Base-by-base conservation (phyloP, 2,329 filamentous ascomycete species). In the Microdochium paspali region DNA sequence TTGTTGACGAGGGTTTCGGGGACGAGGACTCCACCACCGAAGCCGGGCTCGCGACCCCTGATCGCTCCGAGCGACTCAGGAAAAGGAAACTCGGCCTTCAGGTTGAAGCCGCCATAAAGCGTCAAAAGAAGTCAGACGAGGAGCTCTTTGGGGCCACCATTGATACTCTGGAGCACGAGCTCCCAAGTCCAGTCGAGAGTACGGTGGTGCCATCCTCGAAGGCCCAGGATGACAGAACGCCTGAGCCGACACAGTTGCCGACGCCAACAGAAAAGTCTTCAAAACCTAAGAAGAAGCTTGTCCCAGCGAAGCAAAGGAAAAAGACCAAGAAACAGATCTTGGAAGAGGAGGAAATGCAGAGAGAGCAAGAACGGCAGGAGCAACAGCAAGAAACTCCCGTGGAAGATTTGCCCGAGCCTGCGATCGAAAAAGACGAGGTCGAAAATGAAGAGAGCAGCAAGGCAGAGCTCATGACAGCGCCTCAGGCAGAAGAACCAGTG, bases 81-180 rank as follows among this genome's bases (percentile, higher is more conserved):
- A 93, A 95, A 63, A 82, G 86, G 53, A 93, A 91, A 64, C 73
- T 88, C 32, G 79, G 85, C 32, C 70, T 82, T 42, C 81, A 84
- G 31, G 77, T 87, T 20, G 79, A 86, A 49, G 77, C 78, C 47
- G 77, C 84, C 44, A 79, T 86, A 45, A 93, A 95, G 64, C 81
- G 87, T 44, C 85, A 84, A 57, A 91, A 90, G 69, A 89, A 88
- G 61, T 74, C 74, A 0, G 87, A 90, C 49, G 87, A 91, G 56
- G 86, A 89, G 56, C 72, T 91, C 4, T 90, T 90, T 59, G 82
- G 79, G 13, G 71, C 85, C 42, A 77, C 75, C 28, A 71, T 79
- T 21, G 71, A 73, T 45, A 72, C 70, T 48, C 69, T 79, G 21
- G 74, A 76, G 47, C 65, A 68, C 25, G 73, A 75, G 26, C 68